Percentiles rank a stretch among this genome's conserved stretches.
Evolutionary conservation across 495 filamentous ascomycete species (phyloP).

Genomic region (Aspergillus heteromorphus): DNA sequence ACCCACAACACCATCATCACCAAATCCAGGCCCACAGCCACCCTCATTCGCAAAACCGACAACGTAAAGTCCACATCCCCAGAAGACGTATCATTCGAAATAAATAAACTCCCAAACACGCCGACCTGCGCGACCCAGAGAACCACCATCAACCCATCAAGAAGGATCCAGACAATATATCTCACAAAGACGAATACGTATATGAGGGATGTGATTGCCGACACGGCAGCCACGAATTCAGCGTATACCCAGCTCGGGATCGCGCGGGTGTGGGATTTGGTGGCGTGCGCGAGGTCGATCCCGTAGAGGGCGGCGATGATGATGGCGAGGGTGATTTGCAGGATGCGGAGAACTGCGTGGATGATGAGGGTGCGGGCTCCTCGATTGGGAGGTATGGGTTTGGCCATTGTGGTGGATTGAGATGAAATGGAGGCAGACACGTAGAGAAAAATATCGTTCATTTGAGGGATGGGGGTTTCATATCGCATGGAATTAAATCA

Average conservation of each 20-base stretch:
- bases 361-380: conserved; percentile 1
- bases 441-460: too few species aligned
- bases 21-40: conserved; percentile 69
- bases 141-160: conserved; percentile 61
- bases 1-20: conserved; percentile 65
- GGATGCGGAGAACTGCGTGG: conserved; percentile 51
- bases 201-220: conserved; percentile 52
- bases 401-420: background rate
- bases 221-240: conserved; percentile 52
- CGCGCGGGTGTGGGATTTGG: conserved; percentile 37
- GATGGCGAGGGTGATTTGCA: conserved; percentile 62
- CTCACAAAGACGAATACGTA: conserved; percentile 55
- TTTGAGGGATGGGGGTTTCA: too few species aligned
- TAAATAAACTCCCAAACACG: conserved; percentile 63
- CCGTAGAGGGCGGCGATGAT: conserved; percentile 67
- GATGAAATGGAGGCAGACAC: too few species aligned
- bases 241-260: conserved; percentile 70
- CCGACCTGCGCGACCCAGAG: conserved; percentile 71
- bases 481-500: too few species aligned
- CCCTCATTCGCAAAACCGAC: conserved; percentile 59
- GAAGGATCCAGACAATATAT: conserved; percentile 49
- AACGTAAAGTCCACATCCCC: conserved; percentile 33
- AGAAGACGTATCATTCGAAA: conserved; percentile 49
- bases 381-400: background rate
- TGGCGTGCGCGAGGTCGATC: conserved; percentile 53